Percentiles rank a stretch among this genome's conserved stretches.
Evolutionary conservation across 306 rosid species (phyloP).

Genomic region (Cucumis cinereus): DNA sequence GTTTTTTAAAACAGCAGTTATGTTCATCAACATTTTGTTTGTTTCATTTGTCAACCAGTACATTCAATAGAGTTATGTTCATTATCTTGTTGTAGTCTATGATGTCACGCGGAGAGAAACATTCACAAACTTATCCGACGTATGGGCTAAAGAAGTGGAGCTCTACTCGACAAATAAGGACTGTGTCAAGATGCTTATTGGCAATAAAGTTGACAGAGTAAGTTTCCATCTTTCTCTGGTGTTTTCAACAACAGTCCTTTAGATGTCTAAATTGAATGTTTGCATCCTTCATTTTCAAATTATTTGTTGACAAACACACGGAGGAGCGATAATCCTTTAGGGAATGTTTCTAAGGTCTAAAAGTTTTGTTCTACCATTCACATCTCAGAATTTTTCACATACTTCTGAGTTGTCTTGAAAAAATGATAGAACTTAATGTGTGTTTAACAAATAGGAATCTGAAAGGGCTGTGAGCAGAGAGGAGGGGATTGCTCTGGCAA

Average conservation of each 20-base stretch:
- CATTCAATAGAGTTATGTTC: neutral
- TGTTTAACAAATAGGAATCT: slow-evolving; percentile 40
- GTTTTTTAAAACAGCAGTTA: neutral
- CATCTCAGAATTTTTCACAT: neutral
- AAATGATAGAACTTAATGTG: neutral
- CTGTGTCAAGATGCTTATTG: slow-evolving; percentile 85
- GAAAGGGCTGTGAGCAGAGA: slow-evolving; percentile 84
- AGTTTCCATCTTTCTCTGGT: slow-evolving; percentile 14
- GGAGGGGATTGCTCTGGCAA: slow-evolving; percentile 77
- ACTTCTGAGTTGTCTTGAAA: neutral
- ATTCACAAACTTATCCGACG: slow-evolving; percentile 64
- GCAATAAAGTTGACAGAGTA: slow-evolving; percentile 92
- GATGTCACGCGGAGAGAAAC: slow-evolving; percentile 88
- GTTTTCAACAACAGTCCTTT: neutral
- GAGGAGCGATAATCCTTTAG: neutral
- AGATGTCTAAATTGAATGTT: neutral
- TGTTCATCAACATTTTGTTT: neutral
- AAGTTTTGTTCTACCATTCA: neutral
- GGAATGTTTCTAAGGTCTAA: neutral
- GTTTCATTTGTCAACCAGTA: neutral
- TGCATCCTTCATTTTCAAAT: neutral
- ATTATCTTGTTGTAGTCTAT: slow-evolving; percentile 38
- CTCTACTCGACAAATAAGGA: slow-evolving; percentile 69
- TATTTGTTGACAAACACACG: neutral
- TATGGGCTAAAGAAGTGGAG: slow-evolving; percentile 95